phyloP scores from a whole-genome alignment of 495 filamentous ascomycete species.

The Penicillium maclennaniae region DNA sequence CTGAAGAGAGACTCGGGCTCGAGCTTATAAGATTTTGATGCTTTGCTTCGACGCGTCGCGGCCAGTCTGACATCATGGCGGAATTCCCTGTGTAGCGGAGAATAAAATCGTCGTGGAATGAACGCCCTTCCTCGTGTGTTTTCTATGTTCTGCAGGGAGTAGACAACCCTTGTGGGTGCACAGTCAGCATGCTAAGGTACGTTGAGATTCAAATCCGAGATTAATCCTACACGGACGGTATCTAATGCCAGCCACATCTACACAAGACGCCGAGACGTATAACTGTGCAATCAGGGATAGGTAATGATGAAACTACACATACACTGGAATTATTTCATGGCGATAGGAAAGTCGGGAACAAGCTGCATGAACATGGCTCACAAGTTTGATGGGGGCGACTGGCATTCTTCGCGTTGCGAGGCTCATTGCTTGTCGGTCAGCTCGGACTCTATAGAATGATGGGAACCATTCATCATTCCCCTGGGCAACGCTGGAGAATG shows the following conservation, averaged over 20 bases:
- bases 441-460: conserved; percentile 7
- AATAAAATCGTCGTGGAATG: conserved; percentile 12
- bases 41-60: neutral
- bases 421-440: neutral
- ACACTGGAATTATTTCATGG: neutral
- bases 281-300: neutral
- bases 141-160: neutral
- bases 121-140: neutral
- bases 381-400: neutral
- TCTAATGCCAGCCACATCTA: neutral
- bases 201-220: neutral
- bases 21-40: neutral
- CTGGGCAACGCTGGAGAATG: conserved; percentile 16
- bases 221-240: neutral
- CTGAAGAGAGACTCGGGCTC: neutral
- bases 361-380: neutral
- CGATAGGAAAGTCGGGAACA: neutral
- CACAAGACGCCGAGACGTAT: neutral
- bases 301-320: neutral
- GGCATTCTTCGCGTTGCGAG: conserved; percentile 28
- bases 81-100: conserved; percentile 7
- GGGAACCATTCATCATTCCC: conserved; percentile 24
- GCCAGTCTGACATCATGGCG: neutral
- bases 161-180: neutral
- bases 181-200: neutral